phyloP scores from a whole-genome alignment of 805 yeast species.

The Starmerella apis region DNA sequence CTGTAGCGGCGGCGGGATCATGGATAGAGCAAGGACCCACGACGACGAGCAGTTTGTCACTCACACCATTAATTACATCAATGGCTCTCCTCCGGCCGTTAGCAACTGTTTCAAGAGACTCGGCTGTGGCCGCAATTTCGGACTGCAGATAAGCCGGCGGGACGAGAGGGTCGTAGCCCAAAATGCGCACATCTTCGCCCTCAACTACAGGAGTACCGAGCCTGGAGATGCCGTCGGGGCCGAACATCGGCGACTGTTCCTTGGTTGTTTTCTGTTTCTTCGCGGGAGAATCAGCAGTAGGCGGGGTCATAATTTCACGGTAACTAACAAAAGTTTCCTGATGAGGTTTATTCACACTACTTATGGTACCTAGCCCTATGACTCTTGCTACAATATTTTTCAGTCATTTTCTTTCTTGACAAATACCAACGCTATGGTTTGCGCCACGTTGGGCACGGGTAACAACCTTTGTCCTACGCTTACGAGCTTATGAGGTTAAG shows the following conservation, averaged over 20 bases:
- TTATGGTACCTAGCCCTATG: constrained; percentile 5
- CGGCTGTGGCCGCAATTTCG: constrained; percentile 59
- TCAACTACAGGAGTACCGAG: constrained; percentile 37
- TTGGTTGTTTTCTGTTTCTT: constrained; percentile 11
- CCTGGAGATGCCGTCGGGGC: constrained; percentile 27
- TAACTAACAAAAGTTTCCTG: neutral
- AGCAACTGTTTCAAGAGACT: constrained; percentile 52
- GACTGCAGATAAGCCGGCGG: constrained; percentile 86
- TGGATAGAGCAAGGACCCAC: constrained; percentile 98
- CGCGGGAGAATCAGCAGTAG: neutral
- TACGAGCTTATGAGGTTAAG: neutral
- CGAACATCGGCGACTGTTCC: constrained; percentile 29
- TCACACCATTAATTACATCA: constrained; percentile 58
- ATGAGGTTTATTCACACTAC: neutral
- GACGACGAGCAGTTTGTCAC: constrained; percentile 75
- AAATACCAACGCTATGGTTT: neutral
- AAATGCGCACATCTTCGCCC: constrained; percentile 46
- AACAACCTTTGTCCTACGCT: neutral
- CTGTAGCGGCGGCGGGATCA: constrained; percentile 80
- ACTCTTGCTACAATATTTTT: constrained; percentile 6
- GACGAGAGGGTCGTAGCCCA: constrained; percentile 87
- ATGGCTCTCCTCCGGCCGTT: constrained; percentile 71
- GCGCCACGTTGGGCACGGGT: constrained; percentile 3
- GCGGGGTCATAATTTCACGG: constrained; percentile 6
- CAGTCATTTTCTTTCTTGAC: constrained; percentile 2